Base-by-base conservation (phyloP, 768 basidiomycete genomes). In the Exsudoporus frostii region DNA sequence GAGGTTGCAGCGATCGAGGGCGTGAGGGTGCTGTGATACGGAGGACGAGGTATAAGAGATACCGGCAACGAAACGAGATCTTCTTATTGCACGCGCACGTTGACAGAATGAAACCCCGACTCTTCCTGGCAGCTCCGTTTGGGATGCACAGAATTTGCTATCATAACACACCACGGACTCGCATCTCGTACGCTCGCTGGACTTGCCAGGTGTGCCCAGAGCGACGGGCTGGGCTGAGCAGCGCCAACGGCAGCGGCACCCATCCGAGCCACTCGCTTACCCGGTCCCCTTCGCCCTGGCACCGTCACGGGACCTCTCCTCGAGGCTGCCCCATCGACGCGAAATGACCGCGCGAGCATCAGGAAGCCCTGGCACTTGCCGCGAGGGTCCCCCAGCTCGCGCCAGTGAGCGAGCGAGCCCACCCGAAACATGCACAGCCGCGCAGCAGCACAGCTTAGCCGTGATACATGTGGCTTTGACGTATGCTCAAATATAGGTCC, bases 21-120 rank as follows among this genome's bases (percentile, higher is more conserved):
- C 44, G 17, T 38, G 63, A 54, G 36, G 38, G 25, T 25, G 51
- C 25, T 51, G 49, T 52, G 54, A 56, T 44, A 13, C 36, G n/a
- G 15, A 45, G 41, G 50, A 41, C 32, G 49, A 54, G 41, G 61
- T 65, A 61, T 65, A 68, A 67, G 65, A 67, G 57, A 57, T 63
- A 53, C 51, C 61, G 51, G 64, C 56, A 53, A 51, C 7, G 48
- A 41, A 51, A 55, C 14, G 51, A 39, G 50, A 55, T 54, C 51
- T 20, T 39, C 43, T 59, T 63, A 50, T 45, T 49, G 51, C 36
- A 20, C 7, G 48, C 64, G 57, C 65, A 66, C 65, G 65, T 59
- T 67, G 64, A 65, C 63, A 63, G 57, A 65, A 68, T 68, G 61
- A 66, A 68, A 68, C 66, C 66, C 66, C 66, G 66, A 62, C 61